Conservation (phyloP, 2,329 filamentous ascomycete species). For the Fusarium foetens region DNA sequence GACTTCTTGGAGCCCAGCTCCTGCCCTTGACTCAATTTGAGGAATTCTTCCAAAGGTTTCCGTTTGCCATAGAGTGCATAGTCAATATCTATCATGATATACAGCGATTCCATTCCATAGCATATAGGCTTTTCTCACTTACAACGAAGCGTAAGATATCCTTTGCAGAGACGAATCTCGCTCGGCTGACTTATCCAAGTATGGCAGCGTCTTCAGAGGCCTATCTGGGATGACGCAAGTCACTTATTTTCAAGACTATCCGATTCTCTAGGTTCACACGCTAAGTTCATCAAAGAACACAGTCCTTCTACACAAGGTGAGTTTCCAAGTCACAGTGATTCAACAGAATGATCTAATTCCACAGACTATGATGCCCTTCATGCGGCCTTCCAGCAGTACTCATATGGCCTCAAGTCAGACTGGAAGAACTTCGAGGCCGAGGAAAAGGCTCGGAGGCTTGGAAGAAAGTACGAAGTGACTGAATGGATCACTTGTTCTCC, state of each 20-base stretch:
- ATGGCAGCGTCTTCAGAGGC: constrained; percentile 13
- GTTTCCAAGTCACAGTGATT: accelerated
- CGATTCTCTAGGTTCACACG: neutral
- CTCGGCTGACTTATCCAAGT: neutral
- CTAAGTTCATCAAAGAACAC: neutral
- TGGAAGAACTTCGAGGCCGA: neutral
- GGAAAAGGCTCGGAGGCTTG: neutral
- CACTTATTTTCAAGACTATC: neutral
- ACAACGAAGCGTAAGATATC: accelerated
- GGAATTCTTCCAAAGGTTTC: neutral
- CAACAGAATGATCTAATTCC: accelerated
- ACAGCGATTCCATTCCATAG: neutral
- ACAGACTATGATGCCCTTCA: accelerated
- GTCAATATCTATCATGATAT: neutral
- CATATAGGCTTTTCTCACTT: constrained; percentile 8
- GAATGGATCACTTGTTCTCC: neutral
- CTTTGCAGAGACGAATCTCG: accelerated
- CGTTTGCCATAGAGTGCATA: neutral
- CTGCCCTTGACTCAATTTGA: neutral
- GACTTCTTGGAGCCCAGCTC: neutral
- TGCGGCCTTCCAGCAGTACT: neutral
- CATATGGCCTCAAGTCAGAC: accelerated
- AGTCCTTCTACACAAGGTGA: neutral
- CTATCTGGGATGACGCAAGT: neutral
- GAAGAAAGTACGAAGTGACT: neutral